Evolutionary conservation across 805 yeast genomes (phyloP).

Genomic region (Saccharomycodes ludwigii): DNA sequence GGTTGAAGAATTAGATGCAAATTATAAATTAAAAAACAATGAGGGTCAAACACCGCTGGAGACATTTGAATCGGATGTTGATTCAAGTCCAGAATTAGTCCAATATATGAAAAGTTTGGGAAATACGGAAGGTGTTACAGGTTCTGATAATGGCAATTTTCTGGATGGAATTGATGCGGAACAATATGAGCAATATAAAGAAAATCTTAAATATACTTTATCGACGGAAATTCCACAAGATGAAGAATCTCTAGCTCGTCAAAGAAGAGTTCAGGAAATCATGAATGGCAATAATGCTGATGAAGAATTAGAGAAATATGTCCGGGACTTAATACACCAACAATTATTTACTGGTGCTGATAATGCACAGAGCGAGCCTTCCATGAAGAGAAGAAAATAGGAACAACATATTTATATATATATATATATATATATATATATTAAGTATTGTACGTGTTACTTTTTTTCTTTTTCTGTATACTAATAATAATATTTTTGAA

Average conservation of each 20-base stretch:
- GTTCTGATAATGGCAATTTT: conserved; percentile 9
- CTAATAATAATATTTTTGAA: background rate
- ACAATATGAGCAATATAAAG: conserved; percentile 20
- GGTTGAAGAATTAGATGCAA: conserved; percentile 58
- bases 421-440: conserved; percentile 1
- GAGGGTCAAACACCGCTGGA: conserved; percentile 70
- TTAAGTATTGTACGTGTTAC: background rate
- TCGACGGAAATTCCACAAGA: conserved; percentile 30
- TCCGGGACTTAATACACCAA: conserved; percentile 52
- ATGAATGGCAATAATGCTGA: conserved; percentile 75
- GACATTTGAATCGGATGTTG: conserved; percentile 65
- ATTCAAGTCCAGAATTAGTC: conserved; percentile 48
- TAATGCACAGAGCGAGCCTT: conserved; percentile 15
- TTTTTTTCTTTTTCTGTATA: conserved; percentile 5
- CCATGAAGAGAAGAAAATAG: conserved; percentile 26
- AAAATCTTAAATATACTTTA: conserved; percentile 46
- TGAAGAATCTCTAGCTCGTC: conserved; percentile 41
- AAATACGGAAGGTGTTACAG: conserved; percentile 23
- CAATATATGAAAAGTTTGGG: conserved; percentile 43
- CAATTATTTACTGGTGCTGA: conserved; percentile 25
- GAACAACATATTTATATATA: background rate
- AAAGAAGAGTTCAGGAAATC: conserved; percentile 55
- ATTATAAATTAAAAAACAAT: conserved; percentile 45
- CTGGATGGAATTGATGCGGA: conserved; percentile 14
- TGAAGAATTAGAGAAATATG: conserved; percentile 55